These are phyloP conservation scores for Solioccasus polychromus DNA, from an alignment of 768 basidiomycete species.

Conservation along the genomic window DNA sequence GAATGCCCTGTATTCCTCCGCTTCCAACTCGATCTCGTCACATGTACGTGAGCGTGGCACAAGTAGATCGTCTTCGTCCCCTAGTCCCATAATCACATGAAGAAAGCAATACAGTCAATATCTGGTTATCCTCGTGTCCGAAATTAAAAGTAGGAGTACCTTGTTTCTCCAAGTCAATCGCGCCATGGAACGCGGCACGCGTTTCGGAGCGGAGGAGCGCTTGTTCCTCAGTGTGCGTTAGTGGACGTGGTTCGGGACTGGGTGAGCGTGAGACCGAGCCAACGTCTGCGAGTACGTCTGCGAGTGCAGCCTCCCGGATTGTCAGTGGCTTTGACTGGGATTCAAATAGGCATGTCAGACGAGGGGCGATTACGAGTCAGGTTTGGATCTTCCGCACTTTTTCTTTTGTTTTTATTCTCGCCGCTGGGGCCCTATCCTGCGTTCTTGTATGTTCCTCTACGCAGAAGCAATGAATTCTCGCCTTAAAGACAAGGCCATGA, in stretches of 20 bases:
- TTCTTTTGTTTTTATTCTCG: slow-evolving; percentile 38
- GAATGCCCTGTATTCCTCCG: slow-evolving; percentile 82
- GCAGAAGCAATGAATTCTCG: neutral
- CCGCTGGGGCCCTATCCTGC: slow-evolving; percentile 24
- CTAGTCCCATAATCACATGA: slow-evolving; percentile 11
- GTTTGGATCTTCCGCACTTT: slow-evolving; percentile 40
- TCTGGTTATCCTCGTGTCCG: neutral
- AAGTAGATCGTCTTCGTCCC: slow-evolving; percentile 67
- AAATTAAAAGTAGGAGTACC: slow-evolving; percentile 9
- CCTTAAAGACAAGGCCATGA: neutral
- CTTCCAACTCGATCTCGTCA: slow-evolving; percentile 74
- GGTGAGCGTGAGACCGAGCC: slow-evolving; percentile 54
- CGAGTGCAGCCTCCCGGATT: slow-evolving; percentile 68
- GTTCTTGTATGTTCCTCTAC: slow-evolving; percentile 63
- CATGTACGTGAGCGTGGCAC: slow-evolving; percentile 72
- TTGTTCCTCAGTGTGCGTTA: slow-evolving; percentile 81
- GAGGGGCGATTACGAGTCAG: neutral
- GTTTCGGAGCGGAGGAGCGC: slow-evolving; percentile 72
- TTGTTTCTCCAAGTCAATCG: slow-evolving; percentile 17
- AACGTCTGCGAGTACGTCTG: slow-evolving; percentile 50
- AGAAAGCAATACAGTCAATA: neutral
- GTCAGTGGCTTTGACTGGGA: slow-evolving; percentile 72
- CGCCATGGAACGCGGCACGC: slow-evolving; percentile 74
- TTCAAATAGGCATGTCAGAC: slow-evolving; percentile 1
- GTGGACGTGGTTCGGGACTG: slow-evolving; percentile 47